phyloP scores from a whole-genome alignment of 257 asterid genomes.

The Apocynum venetum region DNA sequence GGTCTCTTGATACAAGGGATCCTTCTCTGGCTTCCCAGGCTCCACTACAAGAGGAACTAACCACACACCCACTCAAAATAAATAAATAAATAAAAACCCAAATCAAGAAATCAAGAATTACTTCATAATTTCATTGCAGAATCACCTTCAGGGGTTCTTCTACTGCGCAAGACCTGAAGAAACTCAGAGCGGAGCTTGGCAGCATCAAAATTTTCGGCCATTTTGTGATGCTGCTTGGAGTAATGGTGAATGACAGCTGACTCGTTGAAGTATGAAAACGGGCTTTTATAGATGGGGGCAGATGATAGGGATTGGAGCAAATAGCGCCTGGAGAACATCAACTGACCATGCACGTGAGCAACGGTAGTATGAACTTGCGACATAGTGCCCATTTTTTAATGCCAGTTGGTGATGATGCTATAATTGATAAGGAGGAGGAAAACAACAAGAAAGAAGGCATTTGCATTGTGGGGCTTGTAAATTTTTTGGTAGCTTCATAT shows the following conservation, averaged over 20 bases:
- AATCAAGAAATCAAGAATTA: not conserved
- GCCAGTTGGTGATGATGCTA: too few relatives aligned
- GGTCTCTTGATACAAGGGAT: slow-evolving; percentile 72
- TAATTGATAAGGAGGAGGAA: too few relatives aligned
- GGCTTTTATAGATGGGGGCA: not conserved
- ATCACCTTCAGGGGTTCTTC: slow-evolving; percentile 61
- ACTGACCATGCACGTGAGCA: slow-evolving; percentile 9
- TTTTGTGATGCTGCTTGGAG: not conserved
- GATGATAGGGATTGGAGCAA: not conserved
- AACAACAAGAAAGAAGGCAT: too few relatives aligned
- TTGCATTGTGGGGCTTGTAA: too few relatives aligned
- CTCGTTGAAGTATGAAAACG: not conserved
- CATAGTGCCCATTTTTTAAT: too few relatives aligned
- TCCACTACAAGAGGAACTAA: slow-evolving; percentile 64
- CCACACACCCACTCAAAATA: slow-evolving; percentile 4
- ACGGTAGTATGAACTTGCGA: too few relatives aligned
- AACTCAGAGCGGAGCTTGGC: slow-evolving; percentile 51
- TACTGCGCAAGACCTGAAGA: slow-evolving; percentile 55
- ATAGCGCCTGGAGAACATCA: not conserved
- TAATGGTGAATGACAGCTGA: not conserved
- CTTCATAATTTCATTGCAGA: not conserved
- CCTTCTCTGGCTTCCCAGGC: slow-evolving; percentile 60
- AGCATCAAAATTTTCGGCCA: slow-evolving; percentile 27
- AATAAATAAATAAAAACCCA: not conserved
- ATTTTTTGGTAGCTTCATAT: too few relatives aligned